A percentile compares a stretch with the other conserved stretches of the same genome.
Conservation (phyloP, 352 stramenopile genomes). For the Pythium aphanidermatum region DNA sequence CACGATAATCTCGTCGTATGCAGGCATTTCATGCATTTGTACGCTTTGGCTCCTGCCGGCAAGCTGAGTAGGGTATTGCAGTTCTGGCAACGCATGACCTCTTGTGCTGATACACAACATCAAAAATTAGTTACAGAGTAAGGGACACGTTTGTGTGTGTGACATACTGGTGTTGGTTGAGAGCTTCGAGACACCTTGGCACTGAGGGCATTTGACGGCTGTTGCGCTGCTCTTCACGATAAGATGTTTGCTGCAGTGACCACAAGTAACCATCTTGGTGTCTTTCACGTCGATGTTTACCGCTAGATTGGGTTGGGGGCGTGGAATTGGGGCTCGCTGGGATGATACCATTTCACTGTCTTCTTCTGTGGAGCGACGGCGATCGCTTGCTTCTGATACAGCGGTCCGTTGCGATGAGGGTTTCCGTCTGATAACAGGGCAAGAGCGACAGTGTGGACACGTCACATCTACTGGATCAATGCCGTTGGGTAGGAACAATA, state of each 20-base stretch:
- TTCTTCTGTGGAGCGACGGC: slow-evolving; percentile 8
- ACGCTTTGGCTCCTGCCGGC: slow-evolving; percentile 67
- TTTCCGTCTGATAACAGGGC: slow-evolving; percentile 31
- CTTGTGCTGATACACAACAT: slow-evolving; percentile 58
- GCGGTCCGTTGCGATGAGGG: not conserved
- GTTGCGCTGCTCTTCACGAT: slow-evolving; percentile 75
- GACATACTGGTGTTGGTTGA: slow-evolving; percentile 72
- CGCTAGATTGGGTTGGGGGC: too few relatives aligned
- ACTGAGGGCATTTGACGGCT: slow-evolving; percentile 77
- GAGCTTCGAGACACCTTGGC: slow-evolving; percentile 74
- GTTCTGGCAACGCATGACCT: slow-evolving; percentile 85
- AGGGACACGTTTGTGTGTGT: not conserved
- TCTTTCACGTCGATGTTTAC: slow-evolving; percentile 61
- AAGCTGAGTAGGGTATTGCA: slow-evolving; percentile 83
- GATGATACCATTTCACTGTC: slow-evolving; percentile 2
- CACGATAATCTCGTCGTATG: slow-evolving; percentile 76
- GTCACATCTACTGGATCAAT: slow-evolving; percentile 45
- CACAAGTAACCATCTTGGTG: slow-evolving; percentile 82
- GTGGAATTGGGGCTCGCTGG: not conserved
- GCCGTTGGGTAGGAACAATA: slow-evolving; percentile 40
- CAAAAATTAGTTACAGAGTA: slow-evolving; percentile 12
- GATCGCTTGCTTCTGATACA: not conserved
- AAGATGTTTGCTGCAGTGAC: slow-evolving; percentile 79
- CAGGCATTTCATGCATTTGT: slow-evolving; percentile 89
- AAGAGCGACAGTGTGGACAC: slow-evolving; percentile 60